Evolutionary conservation across 768 basidiomycete genomes (phyloP), one percentile per base, ranked within the genome.

Genomic region (Podaxis pistillaris): DNA sequence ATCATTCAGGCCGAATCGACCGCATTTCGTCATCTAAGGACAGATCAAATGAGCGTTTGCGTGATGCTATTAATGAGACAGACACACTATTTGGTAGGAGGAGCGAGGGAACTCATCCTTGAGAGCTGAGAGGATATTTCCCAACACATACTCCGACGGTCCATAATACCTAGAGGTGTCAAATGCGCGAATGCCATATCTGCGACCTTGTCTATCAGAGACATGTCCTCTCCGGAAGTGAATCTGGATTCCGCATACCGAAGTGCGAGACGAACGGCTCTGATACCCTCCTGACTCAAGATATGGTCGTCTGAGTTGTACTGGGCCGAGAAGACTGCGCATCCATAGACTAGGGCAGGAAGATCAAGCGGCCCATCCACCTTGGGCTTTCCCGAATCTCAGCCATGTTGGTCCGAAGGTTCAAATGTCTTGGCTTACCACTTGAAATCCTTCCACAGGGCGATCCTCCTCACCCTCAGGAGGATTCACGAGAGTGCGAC

Each of bases 101-200:
- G 82, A 80, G 3, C 94, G 86, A 24, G 93, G 92, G 68, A 91
- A 94, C 68, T 91, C 89, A 52, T 72, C 72, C 56, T 79, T 76
- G 26, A 96, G 74, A 0, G 82, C 76, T 56, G 84, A 73, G 37
- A 93, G 75, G 17, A 84, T 84, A 58, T 83, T 83, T 40, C 94
- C 90, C 49, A 93, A 76, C 0, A 94, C 78, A 65, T 86, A 81
- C 74, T 95, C 93, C 0, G 93, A 93, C 4, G 84, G 82, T 11
- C 89, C 91, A 68, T 95, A 95, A 70, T 85, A 91, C 5, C 86
- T 83, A 12, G 91, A 83, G 2, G 93, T 95, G 72, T 96, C 93
- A 69, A 96, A 90, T 0, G 89, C 88, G 37, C 74, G 74, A 60
- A 95, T 87, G 28, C 92, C 93, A 75, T 93, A 94, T 46, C 93